A percentile compares a stretch with the other conserved stretches of the same genome.
phyloP scores from a whole-genome alignment of 805 yeast genomes.

The Metschnikowia bowlesiae region DNA sequence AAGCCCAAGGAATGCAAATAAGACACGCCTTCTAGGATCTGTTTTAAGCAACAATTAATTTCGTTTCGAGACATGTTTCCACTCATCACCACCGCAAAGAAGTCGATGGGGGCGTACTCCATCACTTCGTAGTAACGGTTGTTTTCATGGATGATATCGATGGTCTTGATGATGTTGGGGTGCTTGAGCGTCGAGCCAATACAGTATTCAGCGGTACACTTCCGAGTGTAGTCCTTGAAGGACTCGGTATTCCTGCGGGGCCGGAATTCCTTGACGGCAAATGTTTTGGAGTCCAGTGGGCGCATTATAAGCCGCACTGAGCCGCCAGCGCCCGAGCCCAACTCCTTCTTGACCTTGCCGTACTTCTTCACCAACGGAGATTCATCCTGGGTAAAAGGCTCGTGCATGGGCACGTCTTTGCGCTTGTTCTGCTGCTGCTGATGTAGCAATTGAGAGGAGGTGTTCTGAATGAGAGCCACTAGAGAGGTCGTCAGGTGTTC shows the following conservation, averaged over 20 bases:
- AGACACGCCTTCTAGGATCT: slow-evolving; percentile 64
- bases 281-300: slow-evolving; percentile 63
- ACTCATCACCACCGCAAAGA: slow-evolving; percentile 83
- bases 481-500: slow-evolving; percentile 17
- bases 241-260: slow-evolving; percentile 66
- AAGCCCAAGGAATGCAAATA: slow-evolving; percentile 74
- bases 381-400: slow-evolving; percentile 21
- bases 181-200: slow-evolving; percentile 79
- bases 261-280: slow-evolving; percentile 82
- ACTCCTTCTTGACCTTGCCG: slow-evolving; percentile 67
- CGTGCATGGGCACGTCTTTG: slow-evolving; percentile 11
- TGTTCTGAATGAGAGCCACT: slow-evolving; percentile 17
- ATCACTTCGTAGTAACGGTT: slow-evolving; percentile 80
- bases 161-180: slow-evolving; percentile 73
- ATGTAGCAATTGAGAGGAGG: slow-evolving; percentile 18
- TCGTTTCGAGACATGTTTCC: slow-evolving; percentile 78
- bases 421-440: slow-evolving; percentile 22
- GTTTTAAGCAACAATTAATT: slow-evolving; percentile 77
- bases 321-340: slow-evolving; percentile 89
- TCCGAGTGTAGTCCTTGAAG: slow-evolving; percentile 74
- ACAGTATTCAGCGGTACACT: slow-evolving; percentile 85
- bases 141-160: slow-evolving; percentile 68
- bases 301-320: slow-evolving; percentile 69
- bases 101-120: slow-evolving; percentile 90
- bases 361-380: slow-evolving; percentile 46